phyloP scores from a whole-genome alignment of 2,329 filamentous ascomycete species.

The Fusarium mangiferae region DNA sequence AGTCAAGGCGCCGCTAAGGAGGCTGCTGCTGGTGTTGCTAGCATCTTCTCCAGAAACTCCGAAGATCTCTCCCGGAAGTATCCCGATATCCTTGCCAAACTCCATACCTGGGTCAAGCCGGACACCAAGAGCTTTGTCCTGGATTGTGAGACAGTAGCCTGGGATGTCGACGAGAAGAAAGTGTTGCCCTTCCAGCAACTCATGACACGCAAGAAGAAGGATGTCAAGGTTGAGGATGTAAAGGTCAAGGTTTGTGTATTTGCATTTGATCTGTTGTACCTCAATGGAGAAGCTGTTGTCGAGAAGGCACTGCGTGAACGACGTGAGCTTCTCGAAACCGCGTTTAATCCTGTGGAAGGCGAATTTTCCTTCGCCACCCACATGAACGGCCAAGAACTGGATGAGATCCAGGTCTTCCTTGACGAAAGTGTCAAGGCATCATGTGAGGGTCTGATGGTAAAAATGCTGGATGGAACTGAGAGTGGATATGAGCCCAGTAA shows the following conservation, averaged over 20 bases:
- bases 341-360: constrained; percentile 83
- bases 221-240: constrained; percentile 93
- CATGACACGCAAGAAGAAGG: constrained; percentile 98
- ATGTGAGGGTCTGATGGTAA: constrained; percentile 98
- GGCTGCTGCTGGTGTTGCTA: constrained; percentile 77
- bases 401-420: constrained; percentile 91
- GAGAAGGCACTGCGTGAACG: constrained; percentile 88
- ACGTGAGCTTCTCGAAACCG: constrained; percentile 75
- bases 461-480: constrained; percentile 95
- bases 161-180: constrained; percentile 95
- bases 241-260: constrained; percentile 98
- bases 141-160: constrained; percentile 98
- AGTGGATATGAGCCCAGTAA: constrained; percentile 97
- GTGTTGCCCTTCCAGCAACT: constrained; percentile 96
- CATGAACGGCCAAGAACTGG: constrained; percentile 87
- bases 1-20: constrained; percentile 71
- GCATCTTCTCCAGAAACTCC: constrained; percentile 97
- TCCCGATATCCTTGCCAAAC: constrained; percentile 89
- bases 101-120: constrained; percentile 88
- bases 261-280: constrained; percentile 92
- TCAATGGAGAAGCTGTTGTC: constrained; percentile 91
- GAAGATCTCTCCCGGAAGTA: constrained; percentile 98
- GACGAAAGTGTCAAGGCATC: constrained; percentile 96
- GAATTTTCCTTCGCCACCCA: constrained; percentile 91
- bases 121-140: constrained; percentile 95